A percentile compares a stretch with the other conserved stretches of the same genome.
phyloP scores from a whole-genome alignment of 2,329 filamentous ascomycete genomes.

The Hymenoscyphus repandus region DNA sequence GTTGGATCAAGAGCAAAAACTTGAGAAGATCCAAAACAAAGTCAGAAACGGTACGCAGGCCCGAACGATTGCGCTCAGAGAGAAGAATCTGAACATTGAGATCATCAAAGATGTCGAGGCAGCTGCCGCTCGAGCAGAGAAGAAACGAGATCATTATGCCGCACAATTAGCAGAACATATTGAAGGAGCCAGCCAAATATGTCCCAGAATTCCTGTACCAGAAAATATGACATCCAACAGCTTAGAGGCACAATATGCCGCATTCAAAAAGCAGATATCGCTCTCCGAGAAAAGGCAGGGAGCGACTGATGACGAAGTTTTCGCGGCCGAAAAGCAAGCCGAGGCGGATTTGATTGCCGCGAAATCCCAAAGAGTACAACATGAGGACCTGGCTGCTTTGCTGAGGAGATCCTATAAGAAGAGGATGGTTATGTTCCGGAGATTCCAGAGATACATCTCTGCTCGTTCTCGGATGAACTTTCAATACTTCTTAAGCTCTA shows the following conservation, averaged over 20 bases:
- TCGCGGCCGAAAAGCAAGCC: slow-evolving; percentile 38
- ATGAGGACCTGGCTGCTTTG: slow-evolving; percentile 36
- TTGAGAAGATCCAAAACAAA: slow-evolving; percentile 53
- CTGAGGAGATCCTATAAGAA: slow-evolving; percentile 58
- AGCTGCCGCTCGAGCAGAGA: slow-evolving; percentile 41
- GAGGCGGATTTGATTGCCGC: slow-evolving; percentile 20
- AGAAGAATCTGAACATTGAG: slow-evolving; percentile 58
- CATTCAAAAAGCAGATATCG: slow-evolving; percentile 53
- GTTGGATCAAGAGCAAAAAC: slow-evolving; percentile 34
- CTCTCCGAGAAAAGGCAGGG: slow-evolving; percentile 54
- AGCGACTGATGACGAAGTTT: slow-evolving; percentile 60
- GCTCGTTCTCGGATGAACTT: slow-evolving; percentile 83
- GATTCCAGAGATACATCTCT: slow-evolving; percentile 80
- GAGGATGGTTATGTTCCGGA: slow-evolving; percentile 70
- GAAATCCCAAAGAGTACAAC: slow-evolving; percentile 38
- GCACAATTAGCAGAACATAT: slow-evolving; percentile 48
- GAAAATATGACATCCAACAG: slow-evolving; percentile 57
- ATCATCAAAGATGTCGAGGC: slow-evolving; percentile 43
- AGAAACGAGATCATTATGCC: slow-evolving; percentile 42
- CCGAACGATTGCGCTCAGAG: slow-evolving; percentile 47
- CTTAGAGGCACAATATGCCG: slow-evolving; percentile 49
- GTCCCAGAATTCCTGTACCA: slow-evolving; percentile 55
- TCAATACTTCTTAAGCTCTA: slow-evolving; percentile 80
- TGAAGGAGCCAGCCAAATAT: slow-evolving; percentile 48
- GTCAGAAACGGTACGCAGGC: slow-evolving; percentile 42